Evolutionary conservation across 208 protist genomes (phyloP), one percentile per base, ranked within the genome.

Genomic region (Trypanosoma brucei): DNA sequence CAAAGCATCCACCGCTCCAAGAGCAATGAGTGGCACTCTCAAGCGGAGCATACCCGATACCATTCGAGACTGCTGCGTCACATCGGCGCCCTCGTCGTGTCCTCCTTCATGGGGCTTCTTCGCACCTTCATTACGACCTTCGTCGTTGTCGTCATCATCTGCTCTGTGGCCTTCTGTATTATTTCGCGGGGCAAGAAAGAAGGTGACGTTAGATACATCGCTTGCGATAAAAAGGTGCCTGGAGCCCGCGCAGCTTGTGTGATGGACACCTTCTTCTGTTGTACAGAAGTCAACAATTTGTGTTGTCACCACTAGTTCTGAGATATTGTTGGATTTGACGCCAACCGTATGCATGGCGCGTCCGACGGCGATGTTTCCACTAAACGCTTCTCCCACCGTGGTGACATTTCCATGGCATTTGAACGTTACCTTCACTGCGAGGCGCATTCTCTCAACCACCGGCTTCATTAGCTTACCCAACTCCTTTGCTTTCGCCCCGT

Each of bases 211-310:
- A 3, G 42, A 40, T 54, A 61, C 36, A 30, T 0, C 4, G 38
- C 45, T 34, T 37, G 40, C 45, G 8, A 36, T 31, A 55, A 68
- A 68, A 31, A 61, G 1, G 6, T 49, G 7, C 33, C 44, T 59
- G 35, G 42, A 45, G 11, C 57, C 57, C 30, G 14, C 22, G 45
- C 62, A 68, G 45, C 22, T n/a, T 6, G 46, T 7, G 30, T 68
- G 2, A 2, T 34, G 9, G 30, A 13, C 6, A 53, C 39, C 11
- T 9, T 3, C 33, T 34, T 1, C n/a, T n/a, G 54, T 38, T 2
- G 62, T 34, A 45, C 62, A 68, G n/a, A 31, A 30, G 46, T 68
- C 62, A 31, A 68, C 34, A 46, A 68, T 37, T 30, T 61, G 42
- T 39, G 61, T 2, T 48, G 38, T 40, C 2, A 68, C 62, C 35